Evolutionary conservation across 257 asterid species (phyloP), one percentile per base, ranked within the genome.

Genomic region (Solanum chiquidenum): DNA sequence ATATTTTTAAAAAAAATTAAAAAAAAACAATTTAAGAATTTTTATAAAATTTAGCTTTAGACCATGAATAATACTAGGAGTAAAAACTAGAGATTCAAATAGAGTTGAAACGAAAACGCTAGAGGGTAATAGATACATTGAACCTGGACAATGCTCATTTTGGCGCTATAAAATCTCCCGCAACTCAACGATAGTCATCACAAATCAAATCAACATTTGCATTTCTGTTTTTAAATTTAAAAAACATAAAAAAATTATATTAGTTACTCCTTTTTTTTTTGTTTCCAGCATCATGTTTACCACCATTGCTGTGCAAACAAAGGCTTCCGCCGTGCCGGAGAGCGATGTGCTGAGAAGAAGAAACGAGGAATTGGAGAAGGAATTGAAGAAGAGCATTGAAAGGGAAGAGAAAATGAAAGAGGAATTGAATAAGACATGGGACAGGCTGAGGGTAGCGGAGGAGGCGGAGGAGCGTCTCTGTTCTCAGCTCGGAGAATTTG

Each of bases 381-480:
- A 94, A 86, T 80, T 95, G 90, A 90, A 55, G 89, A 89, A 69
- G 60, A 94, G 96, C 60, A 52, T 84, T 35, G 96, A 91, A 88
- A 92, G 98, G 25, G 98, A 95, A 87, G 98, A 92, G 89, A 90
- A 38, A 31, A 89, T 90, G 96, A 92, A 72, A 90, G 73, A 80
- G 86, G 96, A 96, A 66, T 42, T 95, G 86, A 86, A 64, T 38
- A 89, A 91, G 27, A 85, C 87, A n/a, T 46, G 87, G 90, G 87
- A 72, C 88, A 91, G 96, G 89, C 87, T 96, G 91, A 91, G 91
- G 46, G 96, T 95, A 88, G 96, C 95, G 84, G 98, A 96, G 88
- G 98, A 96, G 87, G 98, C 96, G 40, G 98, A 96, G 94, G 98
- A 96, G 93, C 92, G 94, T 12, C 95, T 96, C 12, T 94, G 98